Evolutionary conservation across 1,284 basidiomycete species (phyloP).

Genomic region (Malassezia brasiliensis): DNA sequence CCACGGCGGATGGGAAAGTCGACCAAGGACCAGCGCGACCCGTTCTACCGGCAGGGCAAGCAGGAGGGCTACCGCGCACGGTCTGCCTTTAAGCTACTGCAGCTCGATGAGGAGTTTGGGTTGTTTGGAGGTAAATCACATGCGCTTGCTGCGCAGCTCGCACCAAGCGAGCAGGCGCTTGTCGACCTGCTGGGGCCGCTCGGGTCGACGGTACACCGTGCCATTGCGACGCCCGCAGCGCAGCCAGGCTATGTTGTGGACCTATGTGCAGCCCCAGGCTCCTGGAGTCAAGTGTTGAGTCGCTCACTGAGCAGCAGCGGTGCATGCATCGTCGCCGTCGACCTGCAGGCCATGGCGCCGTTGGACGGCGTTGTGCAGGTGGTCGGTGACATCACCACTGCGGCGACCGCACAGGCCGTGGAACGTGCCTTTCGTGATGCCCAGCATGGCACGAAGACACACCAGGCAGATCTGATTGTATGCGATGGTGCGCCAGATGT

Average conservation of each 20-base stretch:
- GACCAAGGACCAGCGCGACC: conserved; percentile 52
- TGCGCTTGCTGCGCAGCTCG: neutral
- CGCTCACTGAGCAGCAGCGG: conserved; percentile 33
- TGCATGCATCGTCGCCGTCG: conserved; percentile 52
- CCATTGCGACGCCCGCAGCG: neutral
- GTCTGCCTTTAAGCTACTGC: conserved; percentile 54
- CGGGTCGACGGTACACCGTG: neutral
- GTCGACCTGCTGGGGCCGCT: neutral
- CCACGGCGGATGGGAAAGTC: conserved; percentile 39
- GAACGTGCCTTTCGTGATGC: conserved; percentile 49
- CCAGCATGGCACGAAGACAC: neutral
- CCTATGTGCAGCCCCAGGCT: conserved; percentile 56
- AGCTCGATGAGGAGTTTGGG: conserved; percentile 54
- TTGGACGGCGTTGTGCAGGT: conserved; percentile 53
- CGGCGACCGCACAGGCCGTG: conserved; percentile 52
- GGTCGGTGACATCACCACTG: conserved; percentile 55
- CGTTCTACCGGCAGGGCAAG: conserved; percentile 53
- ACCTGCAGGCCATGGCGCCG: conserved; percentile 57
- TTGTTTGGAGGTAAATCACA: conserved; percentile 48
- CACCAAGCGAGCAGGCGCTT: neutral
- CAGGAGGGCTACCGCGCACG: conserved; percentile 53
- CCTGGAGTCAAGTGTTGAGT: conserved; percentile 50
- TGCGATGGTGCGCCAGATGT: conserved; percentile 58
- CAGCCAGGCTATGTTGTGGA: conserved; percentile 51
- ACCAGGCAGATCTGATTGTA: conserved; percentile 52